Conservation (phyloP, 805 yeast species). For the Ogataea naganishii region DNA sequence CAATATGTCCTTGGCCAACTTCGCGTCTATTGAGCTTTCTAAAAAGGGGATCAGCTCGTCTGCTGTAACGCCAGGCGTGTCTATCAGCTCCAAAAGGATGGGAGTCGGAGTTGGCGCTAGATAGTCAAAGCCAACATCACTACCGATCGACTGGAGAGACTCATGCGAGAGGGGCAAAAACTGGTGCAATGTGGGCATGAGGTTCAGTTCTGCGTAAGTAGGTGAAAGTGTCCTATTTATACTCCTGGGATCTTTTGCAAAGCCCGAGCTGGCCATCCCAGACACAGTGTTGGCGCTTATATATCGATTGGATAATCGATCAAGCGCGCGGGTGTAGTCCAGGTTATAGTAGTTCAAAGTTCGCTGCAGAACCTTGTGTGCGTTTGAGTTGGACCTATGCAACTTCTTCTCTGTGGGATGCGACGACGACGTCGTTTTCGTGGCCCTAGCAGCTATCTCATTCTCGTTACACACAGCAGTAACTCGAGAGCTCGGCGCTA, state of each 20-base stretch:
- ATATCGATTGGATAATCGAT: no score
- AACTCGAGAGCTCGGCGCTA: constrained; percentile 18
- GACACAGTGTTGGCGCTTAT: no score
- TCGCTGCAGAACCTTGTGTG: background rate
- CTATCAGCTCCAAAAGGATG: constrained; percentile 58
- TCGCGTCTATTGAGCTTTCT: constrained; percentile 60
- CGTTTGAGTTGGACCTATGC: constrained; percentile 1
- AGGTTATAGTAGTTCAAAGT: no score
- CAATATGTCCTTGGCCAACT: constrained; percentile 49
- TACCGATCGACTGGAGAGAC: no score
- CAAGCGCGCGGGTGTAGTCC: no score
- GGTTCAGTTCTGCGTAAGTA: no score
- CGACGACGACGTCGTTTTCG: constrained; percentile 7
- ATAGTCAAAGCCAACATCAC: constrained; percentile 21
- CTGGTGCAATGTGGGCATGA: no score
- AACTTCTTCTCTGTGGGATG: constrained; percentile 4
- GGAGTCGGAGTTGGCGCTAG: constrained; percentile 49
- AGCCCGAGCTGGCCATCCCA: no score
- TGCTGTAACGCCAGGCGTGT: constrained; percentile 64
- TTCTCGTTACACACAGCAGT: constrained; percentile 14
- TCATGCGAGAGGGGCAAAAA: no score
- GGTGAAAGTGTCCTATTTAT: no score
- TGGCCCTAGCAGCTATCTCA: constrained; percentile 10
- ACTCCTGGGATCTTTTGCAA: no score
- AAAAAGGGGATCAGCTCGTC: constrained; percentile 66